Evolutionary conservation across 2,329 filamentous ascomycete genomes (phyloP).

Genomic region (Penicillium glabrum): DNA sequence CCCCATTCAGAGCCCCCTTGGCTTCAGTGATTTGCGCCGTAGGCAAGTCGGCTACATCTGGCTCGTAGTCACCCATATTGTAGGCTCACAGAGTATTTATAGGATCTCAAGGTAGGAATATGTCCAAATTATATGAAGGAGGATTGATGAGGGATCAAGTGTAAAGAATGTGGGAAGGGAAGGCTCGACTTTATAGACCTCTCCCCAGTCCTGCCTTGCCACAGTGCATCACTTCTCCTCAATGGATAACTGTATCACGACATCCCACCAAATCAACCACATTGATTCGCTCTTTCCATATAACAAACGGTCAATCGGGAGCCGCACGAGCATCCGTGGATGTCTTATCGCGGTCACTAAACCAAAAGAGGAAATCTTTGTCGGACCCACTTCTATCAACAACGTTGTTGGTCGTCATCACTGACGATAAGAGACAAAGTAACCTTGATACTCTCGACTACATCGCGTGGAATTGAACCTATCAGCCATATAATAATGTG

Average conservation of each 20-base stretch:
- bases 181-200: no score
- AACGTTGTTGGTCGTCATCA: not conserved
- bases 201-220: no score
- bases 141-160: no score
- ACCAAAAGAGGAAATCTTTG: conserved; percentile 25
- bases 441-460: not conserved
- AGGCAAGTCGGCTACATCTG: not conserved
- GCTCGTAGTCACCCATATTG: conserved; percentile 23
- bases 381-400: conserved; percentile 19
- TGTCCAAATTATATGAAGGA: not conserved
- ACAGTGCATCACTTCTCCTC: not conserved
- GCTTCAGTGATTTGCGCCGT: not conserved
- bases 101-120: not conserved
- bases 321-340: not conserved
- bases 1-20: not conserved
- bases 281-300: not conserved
- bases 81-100: not conserved
- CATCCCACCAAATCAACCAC: not conserved
- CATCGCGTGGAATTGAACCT: not conserved
- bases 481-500: not conserved
- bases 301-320: not conserved
- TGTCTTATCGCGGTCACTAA: conserved; percentile 13
- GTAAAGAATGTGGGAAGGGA: no score
- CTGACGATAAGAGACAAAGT: conserved; percentile 1
- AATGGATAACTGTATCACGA: not conserved